phyloP scores from a whole-genome alignment of 371 early-diverging fungal genomes.

The Enteropsectra breve region DNA sequence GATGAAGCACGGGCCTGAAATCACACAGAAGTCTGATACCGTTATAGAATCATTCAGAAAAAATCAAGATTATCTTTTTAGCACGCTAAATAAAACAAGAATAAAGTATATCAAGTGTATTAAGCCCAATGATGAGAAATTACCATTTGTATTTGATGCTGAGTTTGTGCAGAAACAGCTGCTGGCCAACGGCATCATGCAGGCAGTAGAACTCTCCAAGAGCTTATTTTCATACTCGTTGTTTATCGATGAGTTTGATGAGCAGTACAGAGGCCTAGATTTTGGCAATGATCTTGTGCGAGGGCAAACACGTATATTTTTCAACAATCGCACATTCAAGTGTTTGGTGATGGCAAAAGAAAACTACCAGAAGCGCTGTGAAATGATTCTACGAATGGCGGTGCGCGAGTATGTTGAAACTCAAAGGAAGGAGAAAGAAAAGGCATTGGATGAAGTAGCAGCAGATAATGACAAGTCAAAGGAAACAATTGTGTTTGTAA shows the following conservation, averaged over 20 bases:
- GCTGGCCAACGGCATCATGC: constrained; percentile 61
- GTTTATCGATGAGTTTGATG: constrained; percentile 74
- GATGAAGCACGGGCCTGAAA: neutral
- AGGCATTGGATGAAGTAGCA: too few relatives aligned
- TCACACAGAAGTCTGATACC: constrained; percentile 56
- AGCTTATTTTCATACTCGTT: constrained; percentile 85
- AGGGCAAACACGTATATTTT: constrained; percentile 18
- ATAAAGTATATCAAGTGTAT: constrained; percentile 96
- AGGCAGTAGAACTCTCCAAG: constrained; percentile 86
- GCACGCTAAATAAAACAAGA: constrained; percentile 77
- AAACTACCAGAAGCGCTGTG: too few relatives aligned
- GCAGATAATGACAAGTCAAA: too few relatives aligned
- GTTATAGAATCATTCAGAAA: constrained; percentile 71
- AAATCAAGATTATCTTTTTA: constrained; percentile 67
- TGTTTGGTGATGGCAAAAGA: constrained; percentile 5
- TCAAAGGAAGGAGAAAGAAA: too few relatives aligned
- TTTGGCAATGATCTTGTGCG: neutral
- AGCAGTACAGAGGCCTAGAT: constrained; percentile 63
- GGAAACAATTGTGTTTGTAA: too few relatives aligned
- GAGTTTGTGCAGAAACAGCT: constrained; percentile 62
- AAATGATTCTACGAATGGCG: too few relatives aligned
- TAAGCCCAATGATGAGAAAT: constrained; percentile 84
- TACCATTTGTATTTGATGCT: constrained; percentile 73
- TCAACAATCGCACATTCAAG: constrained; percentile 24
- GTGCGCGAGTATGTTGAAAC: too few relatives aligned